Evolutionary conservation across 2,329 filamentous ascomycete genomes (phyloP).

Genomic region (Fusarium illudens): DNA sequence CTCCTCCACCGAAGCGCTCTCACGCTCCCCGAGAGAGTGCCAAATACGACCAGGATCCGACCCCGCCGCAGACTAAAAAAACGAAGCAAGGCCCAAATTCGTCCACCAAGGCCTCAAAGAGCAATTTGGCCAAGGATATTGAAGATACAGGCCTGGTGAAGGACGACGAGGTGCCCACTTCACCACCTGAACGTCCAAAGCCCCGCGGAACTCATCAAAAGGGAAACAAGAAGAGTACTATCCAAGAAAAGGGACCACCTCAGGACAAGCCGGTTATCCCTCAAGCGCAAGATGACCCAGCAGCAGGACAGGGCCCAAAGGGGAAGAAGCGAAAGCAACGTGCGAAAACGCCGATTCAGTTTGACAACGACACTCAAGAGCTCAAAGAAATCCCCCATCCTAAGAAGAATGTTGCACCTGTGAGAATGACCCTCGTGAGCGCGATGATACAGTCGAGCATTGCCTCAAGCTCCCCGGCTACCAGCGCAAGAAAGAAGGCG

Average conservation of each 20-base stretch:
- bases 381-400: slow-evolving; percentile 27
- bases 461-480: slow-evolving; percentile 23
- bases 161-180: not conserved
- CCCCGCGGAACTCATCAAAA: not conserved
- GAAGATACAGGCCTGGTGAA: not conserved
- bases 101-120: not conserved
- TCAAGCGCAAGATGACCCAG: not conserved
- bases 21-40: not conserved
- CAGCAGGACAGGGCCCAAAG: not conserved
- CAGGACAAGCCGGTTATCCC: not conserved
- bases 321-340: slow-evolving; percentile 44
- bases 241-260: not conserved
- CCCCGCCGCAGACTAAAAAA: not conserved
- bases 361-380: slow-evolving; percentile 45
- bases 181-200: not conserved
- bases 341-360: slow-evolving; percentile 46
- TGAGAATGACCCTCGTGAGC: slow-evolving; percentile 21
- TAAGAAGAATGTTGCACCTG: not conserved
- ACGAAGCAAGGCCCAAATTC: not conserved
- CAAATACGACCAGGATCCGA: not conserved
- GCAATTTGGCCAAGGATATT: slow-evolving; percentile 2
- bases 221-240: not conserved
- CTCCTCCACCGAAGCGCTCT: not conserved
- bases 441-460: slow-evolving; percentile 23
- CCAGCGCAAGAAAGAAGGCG: slow-evolving; percentile 18